Percentiles rank a stretch among this genome's conserved stretches.
Evolutionary conservation across 1,139 yeast genomes (phyloP).

Genomic region (Sugiyamaella japonica): DNA sequence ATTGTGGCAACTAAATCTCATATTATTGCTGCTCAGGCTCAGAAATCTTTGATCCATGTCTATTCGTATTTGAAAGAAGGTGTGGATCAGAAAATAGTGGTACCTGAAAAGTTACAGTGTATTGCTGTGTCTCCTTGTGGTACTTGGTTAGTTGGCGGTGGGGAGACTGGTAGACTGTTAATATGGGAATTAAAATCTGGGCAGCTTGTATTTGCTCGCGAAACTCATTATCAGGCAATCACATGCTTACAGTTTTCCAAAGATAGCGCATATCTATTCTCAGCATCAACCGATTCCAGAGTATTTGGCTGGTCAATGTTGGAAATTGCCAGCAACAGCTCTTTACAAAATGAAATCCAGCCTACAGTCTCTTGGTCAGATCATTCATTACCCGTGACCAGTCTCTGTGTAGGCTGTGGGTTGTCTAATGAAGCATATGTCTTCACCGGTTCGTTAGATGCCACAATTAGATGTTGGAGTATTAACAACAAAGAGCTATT

Average conservation of each 20-base stretch:
- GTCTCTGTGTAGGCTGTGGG: conserved; percentile 55
- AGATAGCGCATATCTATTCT: conserved; percentile 68
- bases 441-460: conserved; percentile 71
- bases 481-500: conserved; percentile 45
- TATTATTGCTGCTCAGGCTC: conserved; percentile 61
- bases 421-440: conserved; percentile 59
- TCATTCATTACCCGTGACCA: conserved; percentile 76
- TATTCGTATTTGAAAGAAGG: conserved; percentile 79
- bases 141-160: conserved; percentile 68
- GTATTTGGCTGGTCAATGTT: conserved; percentile 69
- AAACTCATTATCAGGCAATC: conserved; percentile 82
- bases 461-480: conserved; percentile 60
- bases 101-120: conserved; percentile 76
- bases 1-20: conserved; percentile 50
- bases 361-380: conserved; percentile 60
- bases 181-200: conserved; percentile 90
- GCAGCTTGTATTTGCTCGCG: conserved; percentile 64
- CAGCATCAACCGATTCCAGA: conserved; percentile 83
- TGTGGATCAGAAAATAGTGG: conserved; percentile 77
- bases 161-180: conserved; percentile 73
- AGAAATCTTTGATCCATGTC: conserved; percentile 72
- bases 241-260: conserved; percentile 57
- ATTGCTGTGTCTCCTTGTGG: conserved; percentile 51
- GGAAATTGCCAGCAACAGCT: conserved; percentile 53
- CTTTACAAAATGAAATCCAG: conserved; percentile 38